These are phyloP conservation scores for Amorphotheca resinae DNA, from an alignment of 495 filamentous ascomycete genomes.

Conservation along the genomic window DNA sequence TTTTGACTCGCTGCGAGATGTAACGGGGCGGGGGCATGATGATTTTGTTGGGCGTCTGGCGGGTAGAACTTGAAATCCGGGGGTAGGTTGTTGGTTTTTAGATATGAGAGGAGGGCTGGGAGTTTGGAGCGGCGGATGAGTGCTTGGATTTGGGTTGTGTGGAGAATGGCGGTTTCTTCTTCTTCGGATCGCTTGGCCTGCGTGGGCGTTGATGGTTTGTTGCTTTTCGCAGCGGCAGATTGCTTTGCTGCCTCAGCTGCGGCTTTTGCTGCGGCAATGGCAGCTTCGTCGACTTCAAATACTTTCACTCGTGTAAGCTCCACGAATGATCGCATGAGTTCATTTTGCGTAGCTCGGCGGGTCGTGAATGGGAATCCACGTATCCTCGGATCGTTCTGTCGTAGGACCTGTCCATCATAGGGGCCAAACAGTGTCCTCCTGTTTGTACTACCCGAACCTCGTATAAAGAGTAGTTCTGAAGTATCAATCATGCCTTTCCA, in stretches of 20 bases:
- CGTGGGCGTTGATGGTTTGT: constrained; percentile 29
- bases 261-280: constrained; percentile 36
- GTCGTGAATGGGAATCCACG: constrained; percentile 91
- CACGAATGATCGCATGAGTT: constrained; percentile 85
- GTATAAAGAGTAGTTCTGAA: constrained; percentile 72
- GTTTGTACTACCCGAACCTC: constrained; percentile 79
- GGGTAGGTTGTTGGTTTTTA: constrained; percentile 56
- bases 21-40: constrained; percentile 75
- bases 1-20: constrained; percentile 77
- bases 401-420: constrained; percentile 77
- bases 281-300: constrained; percentile 53
- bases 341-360: constrained; percentile 82
- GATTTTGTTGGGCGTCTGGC: constrained; percentile 48
- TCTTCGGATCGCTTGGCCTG: constrained; percentile 55
- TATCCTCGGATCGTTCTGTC: constrained; percentile 69
- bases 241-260: constrained; percentile 26
- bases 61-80: constrained; percentile 66
- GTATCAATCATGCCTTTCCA: constrained; percentile 79
- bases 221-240: constrained; percentile 27
- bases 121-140: constrained; percentile 84
- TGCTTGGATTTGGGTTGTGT: constrained; percentile 77
- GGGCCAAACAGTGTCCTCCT: constrained; percentile 76
- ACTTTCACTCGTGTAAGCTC: constrained; percentile 87
- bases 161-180: constrained; percentile 64
- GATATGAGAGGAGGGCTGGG: constrained; percentile 74